These are phyloP conservation scores for Spergularia bocconei DNA, from an alignment of 148 eudicot species.

Conservation along the genomic window DNA sequence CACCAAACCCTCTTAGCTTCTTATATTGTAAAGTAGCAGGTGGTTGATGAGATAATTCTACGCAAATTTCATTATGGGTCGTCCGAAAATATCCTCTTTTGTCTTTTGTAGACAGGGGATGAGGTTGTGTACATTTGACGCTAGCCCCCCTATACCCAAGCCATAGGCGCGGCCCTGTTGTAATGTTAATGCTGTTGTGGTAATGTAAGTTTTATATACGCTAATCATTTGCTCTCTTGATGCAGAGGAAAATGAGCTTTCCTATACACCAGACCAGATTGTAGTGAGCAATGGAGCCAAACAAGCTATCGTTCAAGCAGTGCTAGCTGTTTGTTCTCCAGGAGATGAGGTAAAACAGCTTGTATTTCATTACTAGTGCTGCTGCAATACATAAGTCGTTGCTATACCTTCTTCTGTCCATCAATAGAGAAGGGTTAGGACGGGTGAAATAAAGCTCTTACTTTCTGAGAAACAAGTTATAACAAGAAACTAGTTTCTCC, in stretches of 20 bases:
- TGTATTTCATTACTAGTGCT: neutral
- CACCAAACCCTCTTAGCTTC: neutral
- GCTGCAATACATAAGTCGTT: neutral
- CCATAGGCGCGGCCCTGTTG: neutral
- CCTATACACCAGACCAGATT: constrained; percentile 73
- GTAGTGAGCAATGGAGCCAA: constrained; percentile 87
- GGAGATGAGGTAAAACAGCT: constrained; percentile 75
- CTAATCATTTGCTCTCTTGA: constrained; percentile 6
- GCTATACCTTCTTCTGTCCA: neutral
- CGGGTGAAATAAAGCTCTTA: neutral
- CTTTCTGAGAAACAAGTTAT: neutral
- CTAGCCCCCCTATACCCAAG: too few relatives aligned
- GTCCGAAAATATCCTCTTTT: too few relatives aligned
- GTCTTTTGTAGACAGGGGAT: too few relatives aligned
- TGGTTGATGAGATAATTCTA: too few relatives aligned
- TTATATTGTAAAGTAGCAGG: neutral
- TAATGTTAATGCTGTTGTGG: neutral
- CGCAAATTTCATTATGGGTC: too few relatives aligned
- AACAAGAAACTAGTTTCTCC: neutral
- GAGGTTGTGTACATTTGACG: too few relatives aligned
- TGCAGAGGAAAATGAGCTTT: constrained; percentile 76
- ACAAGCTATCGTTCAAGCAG: constrained; percentile 69
- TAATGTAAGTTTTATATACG: neutral
- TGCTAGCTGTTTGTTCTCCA: constrained; percentile 85
- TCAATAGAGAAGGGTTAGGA: neutral